Evolutionary conservation across 176 grass and related monocot genomes (phyloP), one percentile per base, ranked within the genome.

Genomic region (Triticum turgidum): DNA sequence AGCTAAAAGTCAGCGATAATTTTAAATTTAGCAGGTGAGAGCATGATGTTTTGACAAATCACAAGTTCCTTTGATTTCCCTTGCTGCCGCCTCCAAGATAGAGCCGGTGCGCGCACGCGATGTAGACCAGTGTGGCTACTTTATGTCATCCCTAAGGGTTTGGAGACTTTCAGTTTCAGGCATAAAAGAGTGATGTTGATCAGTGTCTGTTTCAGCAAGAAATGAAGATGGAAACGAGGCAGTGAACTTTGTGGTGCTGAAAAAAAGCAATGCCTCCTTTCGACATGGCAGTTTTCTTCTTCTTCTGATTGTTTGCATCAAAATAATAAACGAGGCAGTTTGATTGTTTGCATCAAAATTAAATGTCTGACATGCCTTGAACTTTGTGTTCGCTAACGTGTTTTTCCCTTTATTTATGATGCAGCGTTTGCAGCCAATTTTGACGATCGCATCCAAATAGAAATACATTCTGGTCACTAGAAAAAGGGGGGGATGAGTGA

Each of bases 1-100:
- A 20, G 58, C 44, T 3, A 71, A 82, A 86, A 29, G 74, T 87
- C 89, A 87, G 80, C 80, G 44, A 74, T 41, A 65, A 79, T 83
- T 56, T 79, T 82, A 65, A 72, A 30, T 79, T 37, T 59, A 83
- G 10, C 41, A 11, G 44, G 47, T 63, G 78, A 35, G 33, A 41
- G 17, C 51, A 9, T 12, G 3, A 14, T 27, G 45, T 5, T 82
- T 83, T 74, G 42, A 80, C 42, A 84, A 74, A 56, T 25, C 33
- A n/a, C 56, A 72, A 65, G n/a, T 17, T 34, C 29, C 38, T 84
- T 78, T 25, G 11, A 3, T 74, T 64, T 80, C 63, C 41, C 45
- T n/a, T 62, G 6, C 14, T 5, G 32, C 25, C 1, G 54, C 17
- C 64, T 63, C 22, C 38, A 64, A 77, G 73, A 34, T 83, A 79